phyloP scores from a whole-genome alignment of 1,139 yeast species.

The Ogataea hybrid region DNA sequence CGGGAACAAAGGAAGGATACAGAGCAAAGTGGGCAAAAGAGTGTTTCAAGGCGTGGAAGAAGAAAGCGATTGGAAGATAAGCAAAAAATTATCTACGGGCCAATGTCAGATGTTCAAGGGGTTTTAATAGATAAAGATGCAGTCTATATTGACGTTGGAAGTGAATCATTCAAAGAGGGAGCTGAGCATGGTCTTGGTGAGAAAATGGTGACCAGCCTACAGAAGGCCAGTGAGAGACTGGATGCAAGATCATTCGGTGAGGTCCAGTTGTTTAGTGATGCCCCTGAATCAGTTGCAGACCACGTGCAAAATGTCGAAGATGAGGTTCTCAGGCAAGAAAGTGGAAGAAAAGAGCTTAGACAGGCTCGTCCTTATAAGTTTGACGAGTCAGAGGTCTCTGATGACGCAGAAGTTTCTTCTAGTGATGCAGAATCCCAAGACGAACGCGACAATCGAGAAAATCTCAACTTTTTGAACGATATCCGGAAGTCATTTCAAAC shows the following conservation, averaged over 20 bases:
- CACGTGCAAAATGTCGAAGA: slow-evolving; percentile 25
- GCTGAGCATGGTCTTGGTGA: slow-evolving; percentile 66
- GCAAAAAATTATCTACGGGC: slow-evolving; percentile 93
- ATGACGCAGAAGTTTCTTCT: no score
- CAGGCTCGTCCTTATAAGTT: not conserved
- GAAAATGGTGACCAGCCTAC: slow-evolving; percentile 76
- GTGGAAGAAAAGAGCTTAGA: not conserved
- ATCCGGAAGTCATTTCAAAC: not conserved
- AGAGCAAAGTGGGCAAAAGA: slow-evolving; percentile 54
- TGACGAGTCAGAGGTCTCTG: no score
- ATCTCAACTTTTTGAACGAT: no score
- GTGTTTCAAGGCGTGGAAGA: slow-evolving; percentile 57
- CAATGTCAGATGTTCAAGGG: slow-evolving; percentile 99
- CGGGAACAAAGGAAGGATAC: slow-evolving; percentile 66
- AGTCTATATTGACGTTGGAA: slow-evolving; percentile 89
- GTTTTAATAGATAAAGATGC: slow-evolving; percentile 96
- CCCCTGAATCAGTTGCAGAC: slow-evolving; percentile 47
- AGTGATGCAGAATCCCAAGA: no score
- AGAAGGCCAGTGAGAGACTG: slow-evolving; percentile 61
- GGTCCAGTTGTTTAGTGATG: slow-evolving; percentile 69
- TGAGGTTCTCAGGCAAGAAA: not conserved
- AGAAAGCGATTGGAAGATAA: slow-evolving; percentile 91
- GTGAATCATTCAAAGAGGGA: slow-evolving; percentile 46
- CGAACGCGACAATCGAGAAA: no score
- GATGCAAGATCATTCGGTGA: slow-evolving; percentile 53